Percentiles rank a stretch among this genome's conserved stretches.
Evolutionary conservation across 331 rosid species (phyloP).

Genomic region (Pyracantha coccinea): DNA sequence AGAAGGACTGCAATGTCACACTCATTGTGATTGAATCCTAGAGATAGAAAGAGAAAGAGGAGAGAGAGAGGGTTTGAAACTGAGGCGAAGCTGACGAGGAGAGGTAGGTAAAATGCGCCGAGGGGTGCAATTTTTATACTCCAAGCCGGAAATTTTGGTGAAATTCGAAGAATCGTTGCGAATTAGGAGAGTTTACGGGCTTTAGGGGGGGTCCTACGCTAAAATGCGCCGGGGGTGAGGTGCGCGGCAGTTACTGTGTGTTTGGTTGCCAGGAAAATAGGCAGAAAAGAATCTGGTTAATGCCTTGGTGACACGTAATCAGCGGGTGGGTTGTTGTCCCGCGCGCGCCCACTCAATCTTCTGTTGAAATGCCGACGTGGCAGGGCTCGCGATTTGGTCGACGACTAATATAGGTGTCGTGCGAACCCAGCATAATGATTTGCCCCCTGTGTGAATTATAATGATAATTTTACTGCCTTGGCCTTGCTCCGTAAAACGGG

Average conservation of each 20-base stretch:
- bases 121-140: not conserved
- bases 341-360: conserved; percentile 3
- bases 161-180: not conserved
- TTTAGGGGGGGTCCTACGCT: not conserved
- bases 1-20: conserved; percentile 51
- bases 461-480: too few relatives aligned
- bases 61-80: not conserved
- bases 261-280: not conserved
- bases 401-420: not conserved
- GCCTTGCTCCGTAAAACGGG: too few relatives aligned
- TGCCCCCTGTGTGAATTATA: not conserved
- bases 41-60: not conserved
- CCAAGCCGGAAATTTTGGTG: not conserved
- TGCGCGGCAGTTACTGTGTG: not conserved
- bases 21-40: conserved; percentile 16
- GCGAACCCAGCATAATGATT: not conserved
- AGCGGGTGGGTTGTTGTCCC: not conserved
- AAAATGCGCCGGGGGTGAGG: not conserved
- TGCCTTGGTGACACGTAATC: conserved; percentile 15
- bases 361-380: not conserved
- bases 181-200: not conserved
- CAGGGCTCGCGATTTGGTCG: not conserved
- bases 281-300: not conserved
- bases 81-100: conserved; percentile 5
- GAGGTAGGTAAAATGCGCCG: not conserved